Base-by-base conservation (phyloP, 768 basidiomycete genomes). In the Tricholoma furcatifolium region DNA sequence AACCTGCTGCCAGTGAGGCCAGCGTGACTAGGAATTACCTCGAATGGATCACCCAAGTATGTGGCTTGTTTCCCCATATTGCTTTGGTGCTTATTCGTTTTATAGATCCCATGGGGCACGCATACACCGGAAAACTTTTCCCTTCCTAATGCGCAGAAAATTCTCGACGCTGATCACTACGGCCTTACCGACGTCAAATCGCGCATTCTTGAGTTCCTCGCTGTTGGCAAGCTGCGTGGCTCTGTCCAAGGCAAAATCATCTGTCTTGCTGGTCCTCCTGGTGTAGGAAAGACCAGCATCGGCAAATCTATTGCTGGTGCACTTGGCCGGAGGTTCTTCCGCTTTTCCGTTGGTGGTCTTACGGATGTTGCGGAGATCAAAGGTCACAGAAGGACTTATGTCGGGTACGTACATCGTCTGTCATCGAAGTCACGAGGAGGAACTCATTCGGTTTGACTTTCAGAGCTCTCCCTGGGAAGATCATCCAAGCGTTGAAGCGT, bases 311-410 rank as follows among this genome's bases (percentile, higher is more conserved):
- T 99, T 46, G 88, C 97, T 0, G 81, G 93, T 14, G 95, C 96
- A 3, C 75, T 99, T 20, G 85, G 88, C 23, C 73, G 96, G 54
- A 87, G 93, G 67, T 98, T 98, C 74, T 98, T 95, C 83, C 81
- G 94, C 43, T 97, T 99, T 73, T 93, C 90, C 8, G 96, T 98
- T 4, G 96, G 97, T 57, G 96, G 97, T 12, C 70, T 99, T 65
- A 93, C 93, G 43, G 97, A 99, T 67, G 94, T 98, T 1, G 97
- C 97, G 50, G 97, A 98, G 79, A 98, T 99, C 65, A 98, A 98
- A 72, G 97, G 97, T 1, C 97, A 99, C 65, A 74, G 97, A 62
- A 76, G 97, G 66, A 99, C 96, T n/a, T 98, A 97, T 65, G 92
- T 95, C 47, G 92, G 90, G 87, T 90, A 52, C 40, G 85, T 74